A percentile compares a stretch with the other conserved stretches of the same genome.
phyloP scores from a whole-genome alignment of 2,329 filamentous ascomycete genomes.

The Fusarium subtropicale region DNA sequence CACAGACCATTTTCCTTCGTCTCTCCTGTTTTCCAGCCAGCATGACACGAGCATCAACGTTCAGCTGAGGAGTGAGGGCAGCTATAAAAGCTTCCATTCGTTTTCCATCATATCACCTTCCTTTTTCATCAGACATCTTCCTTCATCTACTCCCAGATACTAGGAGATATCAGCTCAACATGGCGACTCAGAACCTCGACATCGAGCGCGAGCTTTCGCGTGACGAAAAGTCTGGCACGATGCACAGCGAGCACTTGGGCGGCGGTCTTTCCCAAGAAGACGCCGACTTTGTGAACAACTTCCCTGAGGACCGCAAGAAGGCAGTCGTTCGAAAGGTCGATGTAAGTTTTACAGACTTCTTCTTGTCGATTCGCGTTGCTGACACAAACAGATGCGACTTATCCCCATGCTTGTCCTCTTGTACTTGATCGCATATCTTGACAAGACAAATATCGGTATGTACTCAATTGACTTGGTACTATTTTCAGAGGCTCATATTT shows the following conservation, averaged over 20 bases:
- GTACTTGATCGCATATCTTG: conserved; percentile 20
- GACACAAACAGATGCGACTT: conserved; percentile 4
- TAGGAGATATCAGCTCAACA: conserved; percentile 15
- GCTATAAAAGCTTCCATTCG: conserved; percentile 1
- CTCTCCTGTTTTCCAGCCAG: neutral
- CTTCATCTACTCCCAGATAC: neutral
- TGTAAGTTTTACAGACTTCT: neutral
- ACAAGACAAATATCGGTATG: conserved; percentile 22
- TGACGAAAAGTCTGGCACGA: conserved; percentile 41
- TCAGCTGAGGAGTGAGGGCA: neutral
- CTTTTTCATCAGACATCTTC: neutral
- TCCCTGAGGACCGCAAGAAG: conserved; percentile 8
- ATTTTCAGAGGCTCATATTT: neutral
- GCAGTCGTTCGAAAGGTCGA: conserved; percentile 13
- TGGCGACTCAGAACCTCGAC: conserved; percentile 34
- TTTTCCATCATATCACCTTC: neutral
- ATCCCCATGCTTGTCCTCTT: conserved; percentile 23
- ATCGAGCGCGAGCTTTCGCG: conserved; percentile 40
- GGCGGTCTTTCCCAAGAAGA: neutral
- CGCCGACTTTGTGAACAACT: conserved; percentile 13
- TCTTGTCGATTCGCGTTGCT: accelerated
- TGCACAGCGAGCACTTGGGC: conserved; percentile 40
- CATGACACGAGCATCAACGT: neutral
- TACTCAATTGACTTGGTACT: accelerated
- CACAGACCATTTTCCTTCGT: neutral